These are phyloP conservation scores for Sisymbrium altissimum DNA, from an alignment of 345 rosid species.

Conservation along the genomic window DNA sequence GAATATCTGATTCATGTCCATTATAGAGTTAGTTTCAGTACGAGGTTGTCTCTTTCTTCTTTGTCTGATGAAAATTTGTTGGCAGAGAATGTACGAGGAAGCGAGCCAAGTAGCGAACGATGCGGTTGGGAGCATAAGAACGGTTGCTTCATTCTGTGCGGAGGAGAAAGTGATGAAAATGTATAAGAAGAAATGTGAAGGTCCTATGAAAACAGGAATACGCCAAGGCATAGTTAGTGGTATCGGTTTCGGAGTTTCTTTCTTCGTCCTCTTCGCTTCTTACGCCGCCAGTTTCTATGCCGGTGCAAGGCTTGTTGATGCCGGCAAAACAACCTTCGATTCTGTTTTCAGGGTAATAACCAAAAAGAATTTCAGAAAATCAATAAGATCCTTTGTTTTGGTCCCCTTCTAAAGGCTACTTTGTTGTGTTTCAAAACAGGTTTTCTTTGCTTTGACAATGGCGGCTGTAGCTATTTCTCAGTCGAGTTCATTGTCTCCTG, in stretches of 20 bases:
- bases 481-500: slow-evolving; percentile 62
- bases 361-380: background rate
- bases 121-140: slow-evolving; percentile 87
- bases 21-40: background rate
- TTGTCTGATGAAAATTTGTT: background rate
- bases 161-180: slow-evolving; percentile 82
- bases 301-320: slow-evolving; percentile 64
- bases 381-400: background rate
- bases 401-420: background rate
- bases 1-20: background rate
- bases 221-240: slow-evolving; percentile 73
- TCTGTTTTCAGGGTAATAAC: slow-evolving; percentile 60
- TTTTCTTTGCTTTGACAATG: slow-evolving; percentile 71
- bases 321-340: slow-evolving; percentile 49
- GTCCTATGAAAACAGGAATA: slow-evolving; percentile 65
- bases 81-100: slow-evolving; percentile 80
- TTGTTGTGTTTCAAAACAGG: slow-evolving; percentile 34
- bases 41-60: background rate
- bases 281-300: slow-evolving; percentile 71
- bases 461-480: slow-evolving; percentile 64
- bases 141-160: slow-evolving; percentile 85
- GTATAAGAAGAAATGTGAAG: slow-evolving; percentile 72
- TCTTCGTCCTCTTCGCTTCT: slow-evolving; percentile 51
- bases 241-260: slow-evolving; percentile 60
- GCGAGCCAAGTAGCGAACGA: slow-evolving; percentile 93